Conservation (phyloP, 139 green algal genomes). For the Nannochloris sp. region DNA sequence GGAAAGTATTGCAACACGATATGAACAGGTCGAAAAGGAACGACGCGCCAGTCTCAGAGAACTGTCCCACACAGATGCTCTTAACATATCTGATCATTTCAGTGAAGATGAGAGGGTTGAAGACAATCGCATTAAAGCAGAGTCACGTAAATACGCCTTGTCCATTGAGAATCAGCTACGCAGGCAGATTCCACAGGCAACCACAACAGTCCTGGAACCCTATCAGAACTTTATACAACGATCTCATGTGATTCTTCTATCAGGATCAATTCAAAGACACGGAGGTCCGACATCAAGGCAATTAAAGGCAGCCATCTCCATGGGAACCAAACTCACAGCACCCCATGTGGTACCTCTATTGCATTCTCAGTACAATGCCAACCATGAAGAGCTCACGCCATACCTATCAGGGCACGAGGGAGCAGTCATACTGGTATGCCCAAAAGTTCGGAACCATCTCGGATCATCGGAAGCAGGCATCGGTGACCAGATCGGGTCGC, state of each 20-base stretch:
- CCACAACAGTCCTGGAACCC: not conserved
- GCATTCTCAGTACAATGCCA: not conserved
- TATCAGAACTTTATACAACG: not conserved
- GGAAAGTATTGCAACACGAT: too few species aligned
- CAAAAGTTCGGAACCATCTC: not conserved
- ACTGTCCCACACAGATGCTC: too few species aligned
- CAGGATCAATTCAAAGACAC: not conserved
- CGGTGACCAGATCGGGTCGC: too few species aligned
- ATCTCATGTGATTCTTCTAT: not conserved
- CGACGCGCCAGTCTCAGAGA: too few species aligned
- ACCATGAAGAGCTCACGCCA: not conserved
- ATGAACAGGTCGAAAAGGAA: too few species aligned
- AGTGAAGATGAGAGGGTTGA: too few species aligned
- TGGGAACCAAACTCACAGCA: not conserved
- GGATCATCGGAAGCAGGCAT: too few species aligned
- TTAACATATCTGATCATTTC: too few species aligned
- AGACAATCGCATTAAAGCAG: too few species aligned
- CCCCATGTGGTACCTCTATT: not conserved
- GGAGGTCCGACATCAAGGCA: not conserved
- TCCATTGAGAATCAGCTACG: not conserved
- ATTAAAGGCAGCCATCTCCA: not conserved
- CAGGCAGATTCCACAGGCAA: not conserved
- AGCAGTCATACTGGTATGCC: not conserved
- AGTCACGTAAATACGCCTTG: not conserved
- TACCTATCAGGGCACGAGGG: not conserved